Conservation (phyloP, 345 rosid species). For the Erucastrum elatum region DNA sequence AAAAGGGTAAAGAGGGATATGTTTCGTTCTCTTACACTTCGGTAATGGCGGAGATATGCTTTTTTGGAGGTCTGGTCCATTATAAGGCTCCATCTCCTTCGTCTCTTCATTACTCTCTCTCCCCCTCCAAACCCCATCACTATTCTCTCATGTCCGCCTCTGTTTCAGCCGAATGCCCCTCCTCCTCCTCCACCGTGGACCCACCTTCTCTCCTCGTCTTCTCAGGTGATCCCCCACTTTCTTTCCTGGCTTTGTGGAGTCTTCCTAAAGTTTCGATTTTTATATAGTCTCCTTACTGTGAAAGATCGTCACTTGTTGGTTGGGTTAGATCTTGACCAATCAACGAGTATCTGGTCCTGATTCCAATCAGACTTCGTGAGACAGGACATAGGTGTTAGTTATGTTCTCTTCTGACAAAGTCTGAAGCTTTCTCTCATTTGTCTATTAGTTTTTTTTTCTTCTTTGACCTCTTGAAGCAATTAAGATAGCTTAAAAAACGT, state of each 20-base stretch:
- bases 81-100: slow-evolving; percentile 29
- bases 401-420: not conserved
- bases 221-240: slow-evolving; percentile 49
- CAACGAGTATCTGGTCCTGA: not conserved
- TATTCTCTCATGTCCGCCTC: slow-evolving; percentile 40
- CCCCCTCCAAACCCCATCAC: slow-evolving; percentile 16
- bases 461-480: no score
- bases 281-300: not conserved
- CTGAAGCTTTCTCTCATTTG: no score
- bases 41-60: slow-evolving; percentile 64
- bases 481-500: not conserved
- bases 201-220: slow-evolving; percentile 85
- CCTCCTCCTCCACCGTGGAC: slow-evolving; percentile 36
- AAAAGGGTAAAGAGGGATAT: not conserved
- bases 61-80: slow-evolving; percentile 27
- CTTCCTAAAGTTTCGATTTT: slow-evolving; percentile 4
- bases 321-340: not conserved
- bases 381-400: not conserved
- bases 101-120: slow-evolving; percentile 19
- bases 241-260: not conserved
- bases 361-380: not conserved
- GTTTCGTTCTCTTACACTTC: slow-evolving; percentile 8
- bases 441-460: no score
- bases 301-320: slow-evolving; percentile 1
- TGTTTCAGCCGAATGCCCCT: slow-evolving; percentile 37